Conservation (phyloP, 2,329 filamentous ascomycete species). For the Cadophora gregata region DNA sequence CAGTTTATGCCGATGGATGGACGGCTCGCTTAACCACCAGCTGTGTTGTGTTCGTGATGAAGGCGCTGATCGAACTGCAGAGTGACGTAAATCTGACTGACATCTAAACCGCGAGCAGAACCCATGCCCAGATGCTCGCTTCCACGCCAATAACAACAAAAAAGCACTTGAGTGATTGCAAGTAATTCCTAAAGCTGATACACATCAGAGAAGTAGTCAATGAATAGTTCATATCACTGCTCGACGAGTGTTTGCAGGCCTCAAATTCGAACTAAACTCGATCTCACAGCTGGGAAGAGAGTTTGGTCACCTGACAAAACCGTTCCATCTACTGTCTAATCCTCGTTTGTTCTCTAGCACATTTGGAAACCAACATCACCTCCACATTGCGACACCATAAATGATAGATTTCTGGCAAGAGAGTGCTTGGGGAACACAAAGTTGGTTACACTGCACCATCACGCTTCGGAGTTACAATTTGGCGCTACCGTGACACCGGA, state of each 20-base stretch:
- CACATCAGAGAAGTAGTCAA: too few species aligned
- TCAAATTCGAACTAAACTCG: not conserved
- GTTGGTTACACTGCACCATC: slow-evolving; percentile 5
- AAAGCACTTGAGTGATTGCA: not conserved
- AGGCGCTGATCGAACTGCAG: not conserved
- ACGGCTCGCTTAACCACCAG: not conserved
- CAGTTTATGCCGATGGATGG: not conserved
- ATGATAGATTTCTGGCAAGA: not conserved
- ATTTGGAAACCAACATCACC: not conserved
- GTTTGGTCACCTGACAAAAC: not conserved
- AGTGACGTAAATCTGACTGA: not conserved
- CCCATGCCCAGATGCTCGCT: not conserved
- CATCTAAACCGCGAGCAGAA: not conserved
- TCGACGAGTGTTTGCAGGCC: too few species aligned
- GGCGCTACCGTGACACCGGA: not conserved
- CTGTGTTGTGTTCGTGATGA: not conserved
- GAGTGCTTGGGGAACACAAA: not conserved
- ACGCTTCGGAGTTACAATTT: not conserved
- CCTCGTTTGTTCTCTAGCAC: not conserved
- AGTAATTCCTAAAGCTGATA: too few species aligned
- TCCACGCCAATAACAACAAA: not conserved
- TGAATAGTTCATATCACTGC: too few species aligned
- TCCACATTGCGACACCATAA: not conserved
- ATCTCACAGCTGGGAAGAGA: not conserved
- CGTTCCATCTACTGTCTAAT: too few species aligned